Conservation (phyloP, 2,329 filamentous ascomycete species). For the Phaeosphaeria sp. region DNA sequence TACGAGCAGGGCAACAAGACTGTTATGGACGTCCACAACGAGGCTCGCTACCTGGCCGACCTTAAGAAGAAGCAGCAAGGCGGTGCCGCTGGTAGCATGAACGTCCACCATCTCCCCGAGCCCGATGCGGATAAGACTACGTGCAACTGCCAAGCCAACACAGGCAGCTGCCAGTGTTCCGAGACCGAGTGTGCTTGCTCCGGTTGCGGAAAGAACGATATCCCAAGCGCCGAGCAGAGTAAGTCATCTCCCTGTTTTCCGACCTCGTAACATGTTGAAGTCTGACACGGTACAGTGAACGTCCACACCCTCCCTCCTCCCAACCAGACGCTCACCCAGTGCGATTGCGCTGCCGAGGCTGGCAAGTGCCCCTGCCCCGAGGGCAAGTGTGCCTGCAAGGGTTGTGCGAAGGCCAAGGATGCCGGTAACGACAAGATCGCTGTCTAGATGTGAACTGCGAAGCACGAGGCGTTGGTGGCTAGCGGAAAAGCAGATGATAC, state of each 20-base stretch:
- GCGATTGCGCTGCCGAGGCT: slow-evolving; percentile 55
- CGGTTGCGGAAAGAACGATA: slow-evolving; percentile 14
- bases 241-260: not conserved
- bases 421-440: slow-evolving; percentile 23
- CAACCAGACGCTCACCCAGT: slow-evolving; percentile 53
- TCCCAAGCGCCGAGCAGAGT: slow-evolving; percentile 26
- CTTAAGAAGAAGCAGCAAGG: slow-evolving; percentile 68
- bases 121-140: slow-evolving; percentile 7
- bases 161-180: slow-evolving; percentile 6
- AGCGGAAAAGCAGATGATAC: not conserved
- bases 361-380: slow-evolving; percentile 55
- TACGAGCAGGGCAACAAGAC: slow-evolving; percentile 86
- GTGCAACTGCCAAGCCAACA: slow-evolving; percentile 5
- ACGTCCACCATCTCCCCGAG: slow-evolving; percentile 4
- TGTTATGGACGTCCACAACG: slow-evolving; percentile 90
- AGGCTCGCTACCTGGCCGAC: slow-evolving; percentile 86
- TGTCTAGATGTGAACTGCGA: not conserved
- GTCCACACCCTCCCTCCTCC: slow-evolving; percentile 45
- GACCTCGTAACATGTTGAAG: not conserved
- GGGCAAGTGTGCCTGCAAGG: slow-evolving; percentile 56
- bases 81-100: not conserved
- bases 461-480: not conserved
- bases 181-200: slow-evolving; percentile 6
- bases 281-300: slow-evolving; percentile 38
- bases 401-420: slow-evolving; percentile 51